Evolutionary conservation across 345 rosid genomes (phyloP).

Genomic region (Eucalyptus melliodora): DNA sequence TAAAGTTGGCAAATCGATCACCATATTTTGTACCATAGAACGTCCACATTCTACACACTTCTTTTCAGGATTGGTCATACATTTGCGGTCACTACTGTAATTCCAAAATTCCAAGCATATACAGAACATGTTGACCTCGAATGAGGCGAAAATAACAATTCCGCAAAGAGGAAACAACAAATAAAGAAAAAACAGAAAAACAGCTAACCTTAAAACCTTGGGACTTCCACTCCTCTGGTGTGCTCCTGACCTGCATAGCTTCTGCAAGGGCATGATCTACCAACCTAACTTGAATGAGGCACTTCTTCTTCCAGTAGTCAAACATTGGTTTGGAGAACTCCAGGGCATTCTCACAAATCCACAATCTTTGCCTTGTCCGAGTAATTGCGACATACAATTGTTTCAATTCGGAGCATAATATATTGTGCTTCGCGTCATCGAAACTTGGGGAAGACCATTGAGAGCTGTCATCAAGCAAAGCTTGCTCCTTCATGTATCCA

Average conservation of each 20-base stretch:
- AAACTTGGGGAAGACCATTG: conserved; percentile 8
- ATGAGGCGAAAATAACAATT: neutral
- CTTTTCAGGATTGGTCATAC: neutral
- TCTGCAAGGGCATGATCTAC: conserved; percentile 22
- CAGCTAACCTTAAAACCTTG: conserved; percentile 27
- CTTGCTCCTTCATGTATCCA: conserved; percentile 8
- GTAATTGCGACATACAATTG: conserved; percentile 26
- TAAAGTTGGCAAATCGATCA: neutral
- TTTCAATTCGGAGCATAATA: conserved; percentile 31
- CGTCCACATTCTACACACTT: neutral
- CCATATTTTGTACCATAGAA: neutral
- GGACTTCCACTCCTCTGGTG: conserved; percentile 29
- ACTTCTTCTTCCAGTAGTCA: neutral
- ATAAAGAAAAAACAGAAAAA: neutral
- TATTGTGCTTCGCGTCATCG: conserved; percentile 15
- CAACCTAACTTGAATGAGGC: conserved; percentile 20
- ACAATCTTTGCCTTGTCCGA: conserved; percentile 41
- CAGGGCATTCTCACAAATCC: conserved; percentile 33
- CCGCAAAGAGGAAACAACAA: neutral
- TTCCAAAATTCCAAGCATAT: neutral
- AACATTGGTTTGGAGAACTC: conserved; percentile 21
- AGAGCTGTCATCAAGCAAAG: neutral
- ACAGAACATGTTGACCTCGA: neutral
- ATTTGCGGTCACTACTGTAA: neutral
- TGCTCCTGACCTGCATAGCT: conserved; percentile 33